phyloP scores from a whole-genome alignment of 768 basidiomycete species.

The Chalciporus chontae region DNA sequence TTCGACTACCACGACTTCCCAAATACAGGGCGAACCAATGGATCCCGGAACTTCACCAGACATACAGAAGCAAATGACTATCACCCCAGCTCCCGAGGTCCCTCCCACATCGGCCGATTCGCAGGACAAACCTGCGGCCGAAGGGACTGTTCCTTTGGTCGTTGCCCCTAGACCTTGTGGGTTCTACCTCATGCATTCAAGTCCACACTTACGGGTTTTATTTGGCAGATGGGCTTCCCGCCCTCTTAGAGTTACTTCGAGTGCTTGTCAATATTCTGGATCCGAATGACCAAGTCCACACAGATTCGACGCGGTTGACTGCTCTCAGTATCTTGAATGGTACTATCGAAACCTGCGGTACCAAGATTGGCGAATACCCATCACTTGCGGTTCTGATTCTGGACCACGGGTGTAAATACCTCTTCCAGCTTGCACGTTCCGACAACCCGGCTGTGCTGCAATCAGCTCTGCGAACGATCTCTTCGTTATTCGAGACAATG shows the following conservation, averaged over 20 bases:
- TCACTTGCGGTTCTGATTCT: slow-evolving; percentile 74
- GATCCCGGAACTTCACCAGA: slow-evolving; percentile 12
- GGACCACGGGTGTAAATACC: slow-evolving; percentile 91
- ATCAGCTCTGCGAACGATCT: slow-evolving; percentile 76
- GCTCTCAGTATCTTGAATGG: slow-evolving; percentile 85
- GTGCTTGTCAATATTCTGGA: slow-evolving; percentile 95
- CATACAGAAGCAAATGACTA: slow-evolving; percentile 9
- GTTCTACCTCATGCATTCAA: background rate
- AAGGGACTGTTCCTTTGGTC: slow-evolving; percentile 33
- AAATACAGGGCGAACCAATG: slow-evolving; percentile 20
- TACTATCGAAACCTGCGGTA: slow-evolving; percentile 82
- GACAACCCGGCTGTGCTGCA: slow-evolving; percentile 81
- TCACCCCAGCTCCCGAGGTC: background rate
- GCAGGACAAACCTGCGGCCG: slow-evolving; percentile 10
- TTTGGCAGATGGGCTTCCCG: slow-evolving; percentile 77
- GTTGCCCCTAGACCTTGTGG: slow-evolving; percentile 23
- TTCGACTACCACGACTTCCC: slow-evolving; percentile 31
- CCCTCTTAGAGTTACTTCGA: slow-evolving; percentile 87
- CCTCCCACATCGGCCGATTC: background rate
- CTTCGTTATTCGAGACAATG: slow-evolving; percentile 87
- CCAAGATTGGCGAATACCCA: slow-evolving; percentile 70
- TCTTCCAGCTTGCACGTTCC: slow-evolving; percentile 94
- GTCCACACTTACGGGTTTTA: background rate
- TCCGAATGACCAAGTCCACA: slow-evolving; percentile 91
- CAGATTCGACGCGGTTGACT: slow-evolving; percentile 89